Conservation (phyloP, 257 asterid species). For the Fraxinus quadrangulata region DNA sequence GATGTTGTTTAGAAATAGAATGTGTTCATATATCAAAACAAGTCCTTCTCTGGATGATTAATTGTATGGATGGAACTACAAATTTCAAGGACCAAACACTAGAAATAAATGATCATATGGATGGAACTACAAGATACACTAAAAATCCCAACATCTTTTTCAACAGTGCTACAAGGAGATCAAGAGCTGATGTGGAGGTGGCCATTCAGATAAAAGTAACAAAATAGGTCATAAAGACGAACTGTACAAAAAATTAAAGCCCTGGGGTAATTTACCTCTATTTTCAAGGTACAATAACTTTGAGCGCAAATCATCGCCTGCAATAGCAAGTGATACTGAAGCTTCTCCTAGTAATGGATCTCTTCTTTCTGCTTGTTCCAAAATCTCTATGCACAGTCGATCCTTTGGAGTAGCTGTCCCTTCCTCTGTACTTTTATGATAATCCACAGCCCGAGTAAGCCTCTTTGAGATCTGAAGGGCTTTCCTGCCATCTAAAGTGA, state of each 20-base stretch:
- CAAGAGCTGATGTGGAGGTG: background rate
- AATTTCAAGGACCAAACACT: background rate
- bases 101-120: background rate
- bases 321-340: constrained; percentile 91
- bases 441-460: constrained; percentile 77
- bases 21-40: background rate
- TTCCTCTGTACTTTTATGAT: constrained; percentile 54
- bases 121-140: background rate
- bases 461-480: constrained; percentile 92
- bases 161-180: background rate
- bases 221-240: background rate
- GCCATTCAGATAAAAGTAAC: background rate
- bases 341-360: constrained; percentile 91
- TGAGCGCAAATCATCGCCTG: constrained; percentile 86
- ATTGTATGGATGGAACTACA: background rate
- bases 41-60: background rate
- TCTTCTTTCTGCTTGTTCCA: constrained; percentile 96
- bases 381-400: constrained; percentile 84
- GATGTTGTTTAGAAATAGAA: background rate
- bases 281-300: constrained; percentile 87
- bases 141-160: background rate
- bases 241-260: constrained; percentile 13
- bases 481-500: constrained; percentile 85
- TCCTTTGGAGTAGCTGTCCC: constrained; percentile 83
- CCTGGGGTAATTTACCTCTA: constrained; percentile 58